These are phyloP conservation scores for Rhododendron ovatum DNA, from an alignment of 148 eudicot species.

Conservation along the genomic window DNA sequence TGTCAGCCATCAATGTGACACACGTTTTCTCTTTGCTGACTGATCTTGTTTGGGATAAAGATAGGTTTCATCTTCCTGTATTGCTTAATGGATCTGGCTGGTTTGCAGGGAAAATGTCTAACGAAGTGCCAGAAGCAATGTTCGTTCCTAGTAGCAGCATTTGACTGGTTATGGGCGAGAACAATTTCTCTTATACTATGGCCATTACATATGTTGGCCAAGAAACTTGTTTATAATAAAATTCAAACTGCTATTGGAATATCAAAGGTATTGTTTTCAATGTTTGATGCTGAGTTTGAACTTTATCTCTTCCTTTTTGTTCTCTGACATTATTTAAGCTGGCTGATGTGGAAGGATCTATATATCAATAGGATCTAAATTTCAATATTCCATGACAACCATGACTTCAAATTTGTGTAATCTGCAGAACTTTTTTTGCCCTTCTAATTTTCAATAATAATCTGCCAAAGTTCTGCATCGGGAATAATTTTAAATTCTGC, in stretches of 20 bases:
- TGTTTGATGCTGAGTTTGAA: neutral
- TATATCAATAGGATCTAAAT: too few relatives aligned
- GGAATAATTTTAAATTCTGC: neutral
- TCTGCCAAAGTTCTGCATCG: neutral
- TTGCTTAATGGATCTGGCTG: neutral
- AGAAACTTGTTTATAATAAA: slow-evolving; percentile 68
- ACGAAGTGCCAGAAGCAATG: slow-evolving; percentile 45
- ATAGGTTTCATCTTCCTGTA: neutral
- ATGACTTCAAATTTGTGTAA: neutral
- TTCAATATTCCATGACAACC: neutral
- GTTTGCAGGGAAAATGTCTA: slow-evolving; percentile 74
- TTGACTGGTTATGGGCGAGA: slow-evolving; percentile 85
- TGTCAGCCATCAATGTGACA: neutral
- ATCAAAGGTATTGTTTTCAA: slow-evolving; percentile 55
- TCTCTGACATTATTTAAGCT: neutral
- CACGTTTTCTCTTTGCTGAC: neutral
- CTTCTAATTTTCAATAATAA: neutral
- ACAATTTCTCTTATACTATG: slow-evolving; percentile 54
- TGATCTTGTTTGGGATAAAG: neutral
- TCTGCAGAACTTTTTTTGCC: neutral
- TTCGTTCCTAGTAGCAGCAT: slow-evolving; percentile 34
- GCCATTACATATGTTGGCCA: slow-evolving; percentile 79
- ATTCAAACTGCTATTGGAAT: slow-evolving; percentile 79
- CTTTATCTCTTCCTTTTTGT: neutral
- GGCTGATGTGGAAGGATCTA: neutral